Evolutionary conservation across 2,329 filamentous ascomycete genomes (phyloP).

Genomic region (Teratosphaeria gauchensis): DNA sequence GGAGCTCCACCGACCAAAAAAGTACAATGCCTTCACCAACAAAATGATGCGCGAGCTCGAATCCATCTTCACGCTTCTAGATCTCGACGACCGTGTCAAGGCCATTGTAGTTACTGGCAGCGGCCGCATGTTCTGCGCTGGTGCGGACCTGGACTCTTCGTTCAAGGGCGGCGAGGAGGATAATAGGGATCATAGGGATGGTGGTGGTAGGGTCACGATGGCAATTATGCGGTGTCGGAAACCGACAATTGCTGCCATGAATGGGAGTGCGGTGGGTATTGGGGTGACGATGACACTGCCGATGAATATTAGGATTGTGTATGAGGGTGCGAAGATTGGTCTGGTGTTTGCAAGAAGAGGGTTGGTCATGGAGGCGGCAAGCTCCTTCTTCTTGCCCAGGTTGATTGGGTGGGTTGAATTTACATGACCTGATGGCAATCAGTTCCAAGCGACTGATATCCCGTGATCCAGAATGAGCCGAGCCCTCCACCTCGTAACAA

Average conservation of each 20-base stretch:
- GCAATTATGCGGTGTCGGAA: slow-evolving; percentile 50
- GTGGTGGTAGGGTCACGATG: slow-evolving; percentile 39
- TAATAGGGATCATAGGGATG: slow-evolving; percentile 44
- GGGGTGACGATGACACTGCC: slow-evolving; percentile 52
- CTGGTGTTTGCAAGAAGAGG: slow-evolving; percentile 65
- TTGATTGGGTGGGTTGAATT: slow-evolving; percentile 46
- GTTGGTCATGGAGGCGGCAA: slow-evolving; percentile 62
- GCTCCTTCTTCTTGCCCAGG: slow-evolving; percentile 61
- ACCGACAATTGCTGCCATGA: slow-evolving; percentile 46
- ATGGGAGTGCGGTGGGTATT: slow-evolving; percentile 48
- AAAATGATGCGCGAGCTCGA: slow-evolving; percentile 55
- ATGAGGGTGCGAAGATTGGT: slow-evolving; percentile 54
- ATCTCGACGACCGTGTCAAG: slow-evolving; percentile 46
- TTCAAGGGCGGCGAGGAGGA: slow-evolving; percentile 37
- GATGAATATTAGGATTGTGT: slow-evolving; percentile 46
- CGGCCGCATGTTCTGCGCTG: slow-evolving; percentile 45
- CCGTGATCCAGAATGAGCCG: slow-evolving; percentile 34
- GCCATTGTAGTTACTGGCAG: slow-evolving; percentile 46
- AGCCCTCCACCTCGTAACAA: slow-evolving; percentile 58
- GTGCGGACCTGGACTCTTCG: slow-evolving; percentile 46
- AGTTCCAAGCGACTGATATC: background rate
- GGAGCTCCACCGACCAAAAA: slow-evolving; percentile 53
- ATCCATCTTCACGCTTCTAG: slow-evolving; percentile 42
- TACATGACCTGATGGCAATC: background rate
- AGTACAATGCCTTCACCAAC: slow-evolving; percentile 61